Base-by-base conservation (phyloP, 768 basidiomycete genomes). In the Psilocybe cubensis region DNA sequence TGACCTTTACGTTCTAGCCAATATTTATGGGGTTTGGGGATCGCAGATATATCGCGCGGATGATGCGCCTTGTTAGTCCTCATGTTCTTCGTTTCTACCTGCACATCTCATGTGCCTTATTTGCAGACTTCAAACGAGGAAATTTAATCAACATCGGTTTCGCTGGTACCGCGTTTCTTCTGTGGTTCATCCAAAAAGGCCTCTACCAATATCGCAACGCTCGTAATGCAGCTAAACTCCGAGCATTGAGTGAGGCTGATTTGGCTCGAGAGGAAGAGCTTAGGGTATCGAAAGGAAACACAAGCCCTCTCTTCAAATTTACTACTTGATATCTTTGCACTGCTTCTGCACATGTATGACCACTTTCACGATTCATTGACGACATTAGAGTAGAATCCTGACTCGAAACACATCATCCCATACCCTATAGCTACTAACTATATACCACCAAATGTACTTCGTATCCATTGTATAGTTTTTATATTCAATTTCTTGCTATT, bases 11-110 rank as follows among this genome's bases (percentile, higher is more conserved):
- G 12, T 9, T 33, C 25, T 49, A 66, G 66, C 70, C 6, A 71
- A 70, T 49, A 68, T 73, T 33, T 67, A 70, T 46, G 70, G 61
- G 12, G 63, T 69, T 21, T 74, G 71, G 71, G 73, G 68, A 10
- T 72, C 72, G 3, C 71, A 72, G 60, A 76, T 77, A 40, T 77
- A 74, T 59, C 73, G 71, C 23, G 74, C 71, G 8, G 67, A 71
- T 31, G 76, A 77, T 55, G 69, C 74, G 0, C 74, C 74, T 46
- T 64, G 74, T 75, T 58, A 48, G 60, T 27, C 7, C 44, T 17
- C 35, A 3, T 29, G 20, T 47, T 6, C 14, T 17, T 20, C 17
- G 18, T 38, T 7, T 29, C 5, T 24, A n/a, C 0, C 12, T 21
- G 7, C 43, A 14, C 33, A 14, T 10, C 29, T 56, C 25, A 64